Conservation (phyloP, 768 basidiomycete genomes). For the Lentinus brumalis region DNA sequence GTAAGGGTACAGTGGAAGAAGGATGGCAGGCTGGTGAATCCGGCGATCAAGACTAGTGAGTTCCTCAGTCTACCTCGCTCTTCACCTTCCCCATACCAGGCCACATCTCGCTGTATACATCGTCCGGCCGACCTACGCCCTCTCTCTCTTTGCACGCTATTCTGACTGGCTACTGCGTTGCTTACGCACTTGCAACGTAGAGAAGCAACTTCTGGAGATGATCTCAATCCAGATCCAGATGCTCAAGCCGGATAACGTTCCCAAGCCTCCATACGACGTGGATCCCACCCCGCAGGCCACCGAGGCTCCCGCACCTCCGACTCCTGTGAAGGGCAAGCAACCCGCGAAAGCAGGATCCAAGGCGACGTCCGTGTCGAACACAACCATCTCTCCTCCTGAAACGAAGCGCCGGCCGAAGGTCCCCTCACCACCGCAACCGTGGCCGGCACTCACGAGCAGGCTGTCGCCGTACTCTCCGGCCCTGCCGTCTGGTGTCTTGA, state of each 20-base stretch:
- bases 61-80: conserved; percentile 15
- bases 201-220: conserved; percentile 78
- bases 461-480: conserved; percentile 82
- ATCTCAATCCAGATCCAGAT: conserved; percentile 74
- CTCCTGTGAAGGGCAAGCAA: conserved; percentile 31
- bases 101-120: background rate
- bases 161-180: background rate
- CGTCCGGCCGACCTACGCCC: background rate
- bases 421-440: conserved; percentile 76
- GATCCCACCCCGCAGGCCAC: conserved; percentile 28
- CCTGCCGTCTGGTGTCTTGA: conserved; percentile 71
- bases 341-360: conserved; percentile 27
- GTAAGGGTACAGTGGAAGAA: conserved; percentile 93
- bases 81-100: background rate
- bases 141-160: background rate
- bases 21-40: conserved; percentile 66
- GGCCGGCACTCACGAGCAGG: conserved; percentile 70
- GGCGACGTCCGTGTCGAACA: conserved; percentile 23
- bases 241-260: conserved; percentile 69
- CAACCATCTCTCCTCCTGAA: conserved; percentile 27
- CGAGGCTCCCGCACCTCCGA: conserved; percentile 31
- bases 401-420: conserved; percentile 38
- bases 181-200: conserved; percentile 38
- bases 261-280: conserved; percentile 61
- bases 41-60: conserved; percentile 75